phyloP scores from a whole-genome alignment of 2,329 filamentous ascomycete species.

The Calonectria honghensis region DNA sequence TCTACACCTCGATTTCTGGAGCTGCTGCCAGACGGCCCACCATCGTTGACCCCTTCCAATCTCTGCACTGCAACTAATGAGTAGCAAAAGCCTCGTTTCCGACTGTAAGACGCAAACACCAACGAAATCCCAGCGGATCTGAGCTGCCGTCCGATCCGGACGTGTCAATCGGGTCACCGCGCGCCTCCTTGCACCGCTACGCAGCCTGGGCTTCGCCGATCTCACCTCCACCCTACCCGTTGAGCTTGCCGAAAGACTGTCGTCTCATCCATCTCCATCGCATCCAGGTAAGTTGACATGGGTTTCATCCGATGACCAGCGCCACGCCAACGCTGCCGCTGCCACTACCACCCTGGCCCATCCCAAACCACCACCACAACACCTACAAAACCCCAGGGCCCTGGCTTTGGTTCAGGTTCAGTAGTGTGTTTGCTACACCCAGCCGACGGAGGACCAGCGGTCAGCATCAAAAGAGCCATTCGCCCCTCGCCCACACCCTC shows the following conservation, averaged over 20 bases:
- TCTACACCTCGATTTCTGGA: slow-evolving; percentile 1
- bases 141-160: slow-evolving; percentile 21
- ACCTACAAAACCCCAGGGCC: slow-evolving; percentile 31
- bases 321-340: slow-evolving; percentile 23
- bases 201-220: slow-evolving; percentile 27
- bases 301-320: slow-evolving; percentile 2
- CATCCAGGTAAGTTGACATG: slow-evolving; percentile 23
- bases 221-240: slow-evolving; percentile 5
- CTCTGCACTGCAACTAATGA: slow-evolving; percentile 10
- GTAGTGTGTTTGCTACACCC: slow-evolving; percentile 25
- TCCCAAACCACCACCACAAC: slow-evolving; percentile 25
- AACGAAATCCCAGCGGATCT: slow-evolving; percentile 11
- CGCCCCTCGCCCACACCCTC: slow-evolving; percentile 1
- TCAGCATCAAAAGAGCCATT: slow-evolving; percentile 9
- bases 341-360: slow-evolving; percentile 10
- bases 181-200: slow-evolving; percentile 6
- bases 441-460: slow-evolving; percentile 26
- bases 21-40: neutral
- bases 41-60: slow-evolving; percentile 14
- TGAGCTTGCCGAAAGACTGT: neutral
- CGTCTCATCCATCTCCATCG: slow-evolving; percentile 15
- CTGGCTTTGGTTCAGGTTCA: slow-evolving; percentile 26
- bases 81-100: slow-evolving; percentile 3
- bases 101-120: slow-evolving; percentile 8
- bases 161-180: slow-evolving; percentile 23